A percentile compares a stretch with the other conserved stretches of the same genome.
phyloP scores from a whole-genome alignment of 2,329 filamentous ascomycete genomes.

The Diaporthe capsici region DNA sequence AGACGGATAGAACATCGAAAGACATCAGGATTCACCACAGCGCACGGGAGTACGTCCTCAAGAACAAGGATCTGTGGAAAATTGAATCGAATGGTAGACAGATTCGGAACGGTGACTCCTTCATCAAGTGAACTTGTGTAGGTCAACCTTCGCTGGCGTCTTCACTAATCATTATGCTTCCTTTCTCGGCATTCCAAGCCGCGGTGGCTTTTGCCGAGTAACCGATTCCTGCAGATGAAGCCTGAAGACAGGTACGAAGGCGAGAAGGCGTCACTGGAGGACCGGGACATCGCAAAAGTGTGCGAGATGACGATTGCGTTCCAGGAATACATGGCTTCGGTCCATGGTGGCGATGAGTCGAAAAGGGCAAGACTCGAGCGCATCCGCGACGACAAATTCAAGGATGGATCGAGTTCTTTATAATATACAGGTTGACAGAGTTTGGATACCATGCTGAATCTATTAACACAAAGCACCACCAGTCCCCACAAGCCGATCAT shows the following conservation, averaged over 20 bases:
- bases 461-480: background rate
- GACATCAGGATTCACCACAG: background rate
- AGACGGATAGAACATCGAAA: background rate
- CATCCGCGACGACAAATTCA: background rate
- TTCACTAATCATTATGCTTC: background rate
- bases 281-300: background rate
- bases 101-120: background rate
- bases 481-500: no score
- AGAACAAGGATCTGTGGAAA: background rate
- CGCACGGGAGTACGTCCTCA: background rate
- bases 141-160: background rate
- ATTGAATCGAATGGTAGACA: slow-evolving; percentile 1
- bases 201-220: slow-evolving; percentile 22
- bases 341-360: background rate
- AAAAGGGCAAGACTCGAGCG: background rate
- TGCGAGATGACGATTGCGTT: slow-evolving; percentile 16
- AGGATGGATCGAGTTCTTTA: background rate
- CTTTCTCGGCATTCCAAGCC: slow-evolving; percentile 19
- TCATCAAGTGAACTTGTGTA: fast-evolving
- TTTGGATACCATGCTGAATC: no score
- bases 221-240: background rate
- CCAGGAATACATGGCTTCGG: background rate
- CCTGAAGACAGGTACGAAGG: background rate
- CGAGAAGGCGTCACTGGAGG: background rate
- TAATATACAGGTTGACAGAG: background rate